These are phyloP conservation scores for Blastosporella zonata DNA, from an alignment of 1,284 basidiomycete species.

Conservation along the genomic window DNA sequence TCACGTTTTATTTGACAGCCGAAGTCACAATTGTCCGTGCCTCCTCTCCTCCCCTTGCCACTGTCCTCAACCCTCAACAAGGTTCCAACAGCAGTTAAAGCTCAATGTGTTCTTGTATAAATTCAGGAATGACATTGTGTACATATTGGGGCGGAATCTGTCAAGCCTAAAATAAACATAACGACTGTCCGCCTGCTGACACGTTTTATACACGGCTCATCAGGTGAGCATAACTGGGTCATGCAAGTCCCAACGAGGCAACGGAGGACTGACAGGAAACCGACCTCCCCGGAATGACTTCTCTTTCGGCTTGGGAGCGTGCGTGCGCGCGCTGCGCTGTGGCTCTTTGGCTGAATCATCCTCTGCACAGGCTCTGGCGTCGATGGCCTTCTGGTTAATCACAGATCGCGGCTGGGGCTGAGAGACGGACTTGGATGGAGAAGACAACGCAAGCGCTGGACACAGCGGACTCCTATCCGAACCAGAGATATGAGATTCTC, in stretches of 20 bases:
- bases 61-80: not conserved
- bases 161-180: slow-evolving; percentile 7
- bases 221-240: slow-evolving; percentile 1
- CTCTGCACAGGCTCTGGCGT: not conserved
- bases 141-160: slow-evolving; percentile 3
- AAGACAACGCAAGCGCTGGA: slow-evolving; percentile 2
- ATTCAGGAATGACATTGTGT: not conserved
- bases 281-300: slow-evolving; percentile 27
- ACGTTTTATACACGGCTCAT: not conserved
- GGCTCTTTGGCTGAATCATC: slow-evolving; percentile 15
- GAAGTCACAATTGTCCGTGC: slow-evolving; percentile 12
- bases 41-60: not conserved
- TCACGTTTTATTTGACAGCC: slow-evolving; percentile 23
- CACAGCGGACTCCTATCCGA: not conserved
- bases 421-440: slow-evolving; percentile 2
- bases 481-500: slow-evolving; percentile 10
- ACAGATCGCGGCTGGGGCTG: slow-evolving; percentile 14
- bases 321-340: slow-evolving; percentile 12
- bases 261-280: slow-evolving; percentile 27
- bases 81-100: not conserved
- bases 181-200: not conserved
- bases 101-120: not conserved
- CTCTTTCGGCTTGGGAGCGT: slow-evolving; percentile 18
- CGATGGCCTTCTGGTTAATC: slow-evolving; percentile 18
- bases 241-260: slow-evolving; percentile 28